Conservation (phyloP, 345 rosid species). For the Ceriops tagal region DNA sequence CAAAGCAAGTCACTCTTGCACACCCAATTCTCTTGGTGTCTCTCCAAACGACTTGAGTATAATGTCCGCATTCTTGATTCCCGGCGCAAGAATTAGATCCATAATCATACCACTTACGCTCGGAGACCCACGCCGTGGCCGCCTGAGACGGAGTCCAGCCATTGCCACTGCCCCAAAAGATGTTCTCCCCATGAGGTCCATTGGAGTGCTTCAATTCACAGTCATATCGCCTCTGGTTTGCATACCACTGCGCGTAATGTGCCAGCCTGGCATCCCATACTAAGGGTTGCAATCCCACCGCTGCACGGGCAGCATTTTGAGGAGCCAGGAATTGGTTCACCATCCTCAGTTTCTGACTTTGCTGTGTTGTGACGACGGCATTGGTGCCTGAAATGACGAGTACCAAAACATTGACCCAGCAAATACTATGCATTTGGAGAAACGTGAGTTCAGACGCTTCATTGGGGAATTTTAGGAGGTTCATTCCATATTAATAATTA, state of each 20-base stretch:
- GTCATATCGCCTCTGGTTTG: constrained; percentile 57
- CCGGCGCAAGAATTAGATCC: constrained; percentile 53
- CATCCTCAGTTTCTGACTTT: background rate
- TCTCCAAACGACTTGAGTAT: constrained; percentile 87
- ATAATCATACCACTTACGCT: constrained; percentile 50
- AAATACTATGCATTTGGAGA: constrained; percentile 13
- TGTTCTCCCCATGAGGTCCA: constrained; percentile 85
- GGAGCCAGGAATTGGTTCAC: constrained; percentile 55
- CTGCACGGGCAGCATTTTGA: constrained; percentile 60
- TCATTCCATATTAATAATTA: background rate
- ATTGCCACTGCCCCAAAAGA: constrained; percentile 89
- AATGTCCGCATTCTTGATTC: constrained; percentile 75
- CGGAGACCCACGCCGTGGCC: constrained; percentile 58
- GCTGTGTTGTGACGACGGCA: background rate
- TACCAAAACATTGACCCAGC: background rate
- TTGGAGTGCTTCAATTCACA: constrained; percentile 69
- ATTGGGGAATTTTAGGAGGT: background rate
- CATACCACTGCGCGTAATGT: constrained; percentile 56
- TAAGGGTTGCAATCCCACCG: constrained; percentile 45
- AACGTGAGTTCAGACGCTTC: background rate
- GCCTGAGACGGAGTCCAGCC: constrained; percentile 74
- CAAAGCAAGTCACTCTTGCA: constrained; percentile 49
- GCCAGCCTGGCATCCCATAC: constrained; percentile 56
- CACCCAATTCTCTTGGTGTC: constrained; percentile 62
- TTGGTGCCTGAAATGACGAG: constrained; percentile 18